Percentiles rank a stretch among this genome's conserved stretches.
Conservation (phyloP, 108 stramenopile species). For the Pinguiococcus pyrenoidosus region DNA sequence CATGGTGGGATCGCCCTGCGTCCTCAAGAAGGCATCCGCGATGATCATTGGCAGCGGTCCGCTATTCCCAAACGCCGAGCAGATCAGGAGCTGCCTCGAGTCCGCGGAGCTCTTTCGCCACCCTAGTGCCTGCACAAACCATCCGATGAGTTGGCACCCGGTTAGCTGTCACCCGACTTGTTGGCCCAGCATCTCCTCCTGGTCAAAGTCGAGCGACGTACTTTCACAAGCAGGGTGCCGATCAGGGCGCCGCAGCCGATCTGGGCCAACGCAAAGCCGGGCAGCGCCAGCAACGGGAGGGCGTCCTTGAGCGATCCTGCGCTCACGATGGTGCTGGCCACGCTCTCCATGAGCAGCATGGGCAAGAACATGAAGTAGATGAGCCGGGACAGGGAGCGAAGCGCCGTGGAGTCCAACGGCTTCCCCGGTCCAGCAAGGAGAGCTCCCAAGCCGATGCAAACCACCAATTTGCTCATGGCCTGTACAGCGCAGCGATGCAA, state of each 20-base stretch:
- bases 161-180: too few species aligned
- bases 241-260: conserved; percentile 17
- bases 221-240: conserved; percentile 7
- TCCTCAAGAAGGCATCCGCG: conserved; percentile 23
- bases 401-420: conserved; percentile 11
- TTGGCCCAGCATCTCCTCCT: too few species aligned
- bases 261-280: conserved; percentile 20
- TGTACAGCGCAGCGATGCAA: too few species aligned
- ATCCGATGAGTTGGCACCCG: too few species aligned
- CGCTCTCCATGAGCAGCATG: conserved; percentile 28
- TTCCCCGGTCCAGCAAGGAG: not conserved
- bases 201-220: conserved; percentile 9
- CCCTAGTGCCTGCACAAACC: too few species aligned
- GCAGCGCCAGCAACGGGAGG: conserved; percentile 15
- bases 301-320: not conserved
- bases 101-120: too few species aligned
- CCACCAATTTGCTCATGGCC: too few species aligned
- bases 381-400: conserved; percentile 24
- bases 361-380: conserved; percentile 39
- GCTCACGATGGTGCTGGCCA: conserved; percentile 22
- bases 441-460: too few species aligned
- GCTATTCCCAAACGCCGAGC: conserved; percentile 31
- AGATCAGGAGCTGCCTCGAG: conserved; percentile 21
- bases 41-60: conserved; percentile 36
- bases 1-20: conserved; percentile 7